Evolutionary conservation across 169 alveolate species (phyloP).

Genomic region (Cryptosporidium felis): DNA sequence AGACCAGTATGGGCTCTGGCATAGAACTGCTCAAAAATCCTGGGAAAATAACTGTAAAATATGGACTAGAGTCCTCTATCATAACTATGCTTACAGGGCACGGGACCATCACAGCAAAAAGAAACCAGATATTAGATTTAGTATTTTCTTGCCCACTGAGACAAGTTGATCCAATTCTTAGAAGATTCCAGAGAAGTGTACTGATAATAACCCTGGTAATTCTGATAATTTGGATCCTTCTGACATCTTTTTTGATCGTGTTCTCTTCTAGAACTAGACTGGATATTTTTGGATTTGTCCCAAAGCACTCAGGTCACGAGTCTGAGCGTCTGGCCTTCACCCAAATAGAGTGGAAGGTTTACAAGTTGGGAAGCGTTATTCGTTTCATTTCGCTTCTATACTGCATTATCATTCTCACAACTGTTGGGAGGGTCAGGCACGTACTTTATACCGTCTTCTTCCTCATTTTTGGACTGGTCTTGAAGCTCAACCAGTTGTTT

Average conservation of each 20-base stretch:
- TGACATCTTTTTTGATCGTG: conserved; percentile 32
- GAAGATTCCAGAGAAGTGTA: conserved; percentile 32
- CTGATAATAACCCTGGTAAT: not conserved
- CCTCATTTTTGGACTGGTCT: not conserved
- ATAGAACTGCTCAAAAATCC: conserved; percentile 1
- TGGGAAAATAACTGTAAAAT: conserved; percentile 8
- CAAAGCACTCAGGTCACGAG: not conserved
- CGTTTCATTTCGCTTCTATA: conserved; percentile 43
- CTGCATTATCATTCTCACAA: conserved; percentile 11
- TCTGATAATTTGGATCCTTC: conserved; percentile 25
- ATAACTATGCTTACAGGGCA: conserved; percentile 13
- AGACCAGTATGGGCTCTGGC: too few species aligned
- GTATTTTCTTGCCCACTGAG: conserved; percentile 68
- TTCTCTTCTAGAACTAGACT: conserved; percentile 56
- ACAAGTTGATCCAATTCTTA: conserved; percentile 33
- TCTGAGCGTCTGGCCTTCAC: conserved; percentile 32
- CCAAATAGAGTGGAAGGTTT: conserved; percentile 21
- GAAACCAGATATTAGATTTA: conserved; percentile 49
- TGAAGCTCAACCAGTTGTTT: conserved; percentile 25
- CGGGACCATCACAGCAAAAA: conserved; percentile 2
- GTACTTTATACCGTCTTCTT: conserved; percentile 25
- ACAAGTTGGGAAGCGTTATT: conserved; percentile 22
- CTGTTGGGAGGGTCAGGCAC: conserved; percentile 64
- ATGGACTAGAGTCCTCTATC: conserved; percentile 17
- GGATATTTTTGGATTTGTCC: conserved; percentile 49